A percentile compares a stretch with the other conserved stretches of the same genome.
These are phyloP conservation scores for Phytophthora fragariae DNA, from an alignment of 352 stramenopile species.

Conservation along the genomic window DNA sequence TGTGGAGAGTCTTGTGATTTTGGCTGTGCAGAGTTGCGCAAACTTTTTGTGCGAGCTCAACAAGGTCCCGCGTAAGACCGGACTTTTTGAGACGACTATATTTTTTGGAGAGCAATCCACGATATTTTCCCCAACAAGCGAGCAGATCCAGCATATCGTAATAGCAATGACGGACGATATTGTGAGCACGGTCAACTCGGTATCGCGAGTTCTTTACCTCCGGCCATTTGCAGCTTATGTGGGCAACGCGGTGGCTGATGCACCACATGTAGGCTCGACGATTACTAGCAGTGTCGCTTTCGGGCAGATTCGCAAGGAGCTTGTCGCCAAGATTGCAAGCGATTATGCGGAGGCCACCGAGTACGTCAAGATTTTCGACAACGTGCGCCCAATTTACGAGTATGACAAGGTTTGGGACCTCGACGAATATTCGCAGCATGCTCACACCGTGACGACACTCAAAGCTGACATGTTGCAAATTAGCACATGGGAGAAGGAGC, in stretches of 20 bases:
- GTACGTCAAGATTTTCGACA: slow-evolving; percentile 94
- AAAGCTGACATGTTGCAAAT: slow-evolving; percentile 93
- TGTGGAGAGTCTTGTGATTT: slow-evolving; percentile 90
- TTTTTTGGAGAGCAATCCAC: slow-evolving; percentile 86
- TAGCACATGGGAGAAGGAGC: slow-evolving; percentile 93
- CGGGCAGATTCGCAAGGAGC: slow-evolving; percentile 68
- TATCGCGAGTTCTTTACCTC: slow-evolving; percentile 91
- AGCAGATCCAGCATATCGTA: slow-evolving; percentile 92
- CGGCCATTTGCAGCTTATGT: slow-evolving; percentile 87
- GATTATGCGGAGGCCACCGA: slow-evolving; percentile 91
- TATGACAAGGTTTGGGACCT: slow-evolving; percentile 93
- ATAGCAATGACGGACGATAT: slow-evolving; percentile 91
- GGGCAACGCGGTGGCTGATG: slow-evolving; percentile 68
- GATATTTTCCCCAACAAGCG: slow-evolving; percentile 86
- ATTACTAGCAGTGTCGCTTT: slow-evolving; percentile 82
- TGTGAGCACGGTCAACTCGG: slow-evolving; percentile 88
- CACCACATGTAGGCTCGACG: slow-evolving; percentile 79
- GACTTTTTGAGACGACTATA: slow-evolving; percentile 95
- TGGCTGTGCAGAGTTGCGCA: slow-evolving; percentile 85
- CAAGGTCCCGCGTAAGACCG: slow-evolving; percentile 87
- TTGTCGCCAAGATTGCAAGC: slow-evolving; percentile 86
- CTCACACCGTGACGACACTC: slow-evolving; percentile 88
- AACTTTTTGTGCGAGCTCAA: slow-evolving; percentile 92
- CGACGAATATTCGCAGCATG: slow-evolving; percentile 82
- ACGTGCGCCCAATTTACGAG: slow-evolving; percentile 92